phyloP scores from a whole-genome alignment of 768 basidiomycete genomes.

The Aureoboletus auriporus region DNA sequence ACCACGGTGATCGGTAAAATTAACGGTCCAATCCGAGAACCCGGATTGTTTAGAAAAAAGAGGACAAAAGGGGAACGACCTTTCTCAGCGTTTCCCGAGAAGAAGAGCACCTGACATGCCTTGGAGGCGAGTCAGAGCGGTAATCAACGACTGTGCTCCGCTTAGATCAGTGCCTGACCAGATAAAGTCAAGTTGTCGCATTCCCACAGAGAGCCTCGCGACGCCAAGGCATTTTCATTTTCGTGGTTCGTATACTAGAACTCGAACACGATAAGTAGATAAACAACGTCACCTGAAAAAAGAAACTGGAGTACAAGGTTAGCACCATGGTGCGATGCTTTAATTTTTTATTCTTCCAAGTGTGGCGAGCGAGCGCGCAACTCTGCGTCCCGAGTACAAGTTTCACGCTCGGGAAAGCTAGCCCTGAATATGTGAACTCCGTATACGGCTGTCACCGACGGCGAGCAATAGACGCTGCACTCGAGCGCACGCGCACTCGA shows the following conservation, averaged over 20 bases:
- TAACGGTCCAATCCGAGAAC: slow-evolving; percentile 18
- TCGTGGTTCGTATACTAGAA: slow-evolving; percentile 10
- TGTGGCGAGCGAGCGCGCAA: not conserved
- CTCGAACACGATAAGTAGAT: slow-evolving; percentile 16
- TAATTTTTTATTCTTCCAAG: not conserved
- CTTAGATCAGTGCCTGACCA: slow-evolving; percentile 26
- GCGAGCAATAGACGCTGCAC: slow-evolving; percentile 17
- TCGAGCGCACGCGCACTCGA: slow-evolving; percentile 23
- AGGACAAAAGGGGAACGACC: slow-evolving; percentile 5
- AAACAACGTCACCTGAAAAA: slow-evolving; percentile 6
- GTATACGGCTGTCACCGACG: slow-evolving; percentile 23
- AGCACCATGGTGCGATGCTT: not conserved
- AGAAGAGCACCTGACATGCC: slow-evolving; percentile 21
- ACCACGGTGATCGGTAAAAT: slow-evolving; percentile 22
- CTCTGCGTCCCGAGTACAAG: not conserved
- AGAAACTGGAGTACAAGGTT: slow-evolving; percentile 3
- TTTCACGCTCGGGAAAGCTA: slow-evolving; percentile 7
- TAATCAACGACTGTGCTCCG: slow-evolving; percentile 21
- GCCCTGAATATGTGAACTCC: slow-evolving; percentile 19
- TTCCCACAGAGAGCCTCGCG: slow-evolving; percentile 16
- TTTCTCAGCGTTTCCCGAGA: slow-evolving; percentile 6
- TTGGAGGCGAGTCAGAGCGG: slow-evolving; percentile 21
- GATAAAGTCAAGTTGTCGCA: slow-evolving; percentile 21
- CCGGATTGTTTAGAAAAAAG: slow-evolving; percentile 22
- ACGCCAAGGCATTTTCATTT: slow-evolving; percentile 25